Evolutionary conservation across 345 rosid species (phyloP).

Genomic region (Hibiscus trionum): DNA sequence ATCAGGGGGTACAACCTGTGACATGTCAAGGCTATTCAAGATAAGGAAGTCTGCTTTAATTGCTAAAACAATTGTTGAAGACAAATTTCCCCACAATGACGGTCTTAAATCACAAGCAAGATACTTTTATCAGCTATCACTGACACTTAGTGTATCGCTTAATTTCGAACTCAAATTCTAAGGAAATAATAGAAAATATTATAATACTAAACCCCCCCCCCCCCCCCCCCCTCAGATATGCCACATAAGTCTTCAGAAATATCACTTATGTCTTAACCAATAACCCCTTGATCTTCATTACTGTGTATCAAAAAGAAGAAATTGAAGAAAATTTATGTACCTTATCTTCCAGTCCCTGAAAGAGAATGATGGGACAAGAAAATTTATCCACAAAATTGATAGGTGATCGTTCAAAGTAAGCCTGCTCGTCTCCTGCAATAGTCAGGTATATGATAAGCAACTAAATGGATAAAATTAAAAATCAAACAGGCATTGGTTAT

Average conservation of each 20-base stretch:
- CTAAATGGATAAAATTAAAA: conserved; percentile 1
- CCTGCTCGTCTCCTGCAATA: conserved; percentile 61
- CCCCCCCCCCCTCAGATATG: too few relatives aligned
- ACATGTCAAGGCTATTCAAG: neutral
- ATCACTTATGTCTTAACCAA: neutral
- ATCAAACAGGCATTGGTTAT: neutral
- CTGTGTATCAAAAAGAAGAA: neutral
- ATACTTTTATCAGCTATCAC: neutral
- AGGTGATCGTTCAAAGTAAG: conserved; percentile 73
- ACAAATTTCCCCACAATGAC: neutral
- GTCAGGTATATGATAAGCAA: conserved; percentile 10
- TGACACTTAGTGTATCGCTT: neutral
- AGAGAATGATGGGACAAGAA: conserved; percentile 90
- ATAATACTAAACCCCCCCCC: too few relatives aligned
- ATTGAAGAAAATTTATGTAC: conserved; percentile 22
- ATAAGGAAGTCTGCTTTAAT: neutral
- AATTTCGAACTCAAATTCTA: neutral
- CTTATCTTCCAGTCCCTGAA: conserved; percentile 97
- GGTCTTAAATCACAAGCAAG: neutral
- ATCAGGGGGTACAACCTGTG: conserved; percentile 80
- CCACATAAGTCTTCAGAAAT: neutral
- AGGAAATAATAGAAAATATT: too few relatives aligned
- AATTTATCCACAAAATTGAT: conserved; percentile 74
- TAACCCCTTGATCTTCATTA: neutral
- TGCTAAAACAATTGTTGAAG: neutral